These are phyloP conservation scores for Xerocomellus dryophilus DNA, from an alignment of 768 basidiomycete genomes.

Conservation along the genomic window DNA sequence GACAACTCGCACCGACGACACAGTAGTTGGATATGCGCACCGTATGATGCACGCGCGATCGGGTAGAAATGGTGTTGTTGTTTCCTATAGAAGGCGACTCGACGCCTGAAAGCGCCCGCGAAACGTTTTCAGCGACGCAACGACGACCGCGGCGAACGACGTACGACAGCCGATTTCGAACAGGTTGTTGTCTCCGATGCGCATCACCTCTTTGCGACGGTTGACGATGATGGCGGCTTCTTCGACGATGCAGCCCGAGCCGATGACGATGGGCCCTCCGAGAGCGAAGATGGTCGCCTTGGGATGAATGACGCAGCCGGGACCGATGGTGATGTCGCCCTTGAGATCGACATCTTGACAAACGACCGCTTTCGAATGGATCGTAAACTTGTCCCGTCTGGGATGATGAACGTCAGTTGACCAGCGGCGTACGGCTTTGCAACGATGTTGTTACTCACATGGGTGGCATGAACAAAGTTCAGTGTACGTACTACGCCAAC, in stretches of 20 bases:
- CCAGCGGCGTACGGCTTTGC: background rate
- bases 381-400: conserved; percentile 85
- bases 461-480: conserved; percentile 25
- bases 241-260: conserved; percentile 85
- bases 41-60: conserved; percentile 79
- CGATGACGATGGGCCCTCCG: conserved; percentile 87
- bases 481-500: background rate
- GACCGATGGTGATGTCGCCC: conserved; percentile 90
- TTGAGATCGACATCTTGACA: conserved; percentile 93
- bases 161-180: conserved; percentile 92
- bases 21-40: conserved; percentile 79
- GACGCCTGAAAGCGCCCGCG: conserved; percentile 54
- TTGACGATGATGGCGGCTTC: conserved; percentile 91
- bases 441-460: conserved; percentile 21
- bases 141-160: conserved; percentile 31
- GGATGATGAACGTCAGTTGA: background rate
- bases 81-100: conserved; percentile 83
- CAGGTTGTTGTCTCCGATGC: conserved; percentile 89
- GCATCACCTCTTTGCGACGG: conserved; percentile 84
- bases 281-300: conserved; percentile 92
- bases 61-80: conserved; percentile 83
- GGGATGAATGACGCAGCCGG: conserved; percentile 90
- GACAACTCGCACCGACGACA: conserved; percentile 75
- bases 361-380: conserved; percentile 87
- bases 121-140: background rate